These are phyloP conservation scores for Speleostelium caveatum DNA, from an alignment of 78 protist genomes.

Conservation along the genomic window DNA sequence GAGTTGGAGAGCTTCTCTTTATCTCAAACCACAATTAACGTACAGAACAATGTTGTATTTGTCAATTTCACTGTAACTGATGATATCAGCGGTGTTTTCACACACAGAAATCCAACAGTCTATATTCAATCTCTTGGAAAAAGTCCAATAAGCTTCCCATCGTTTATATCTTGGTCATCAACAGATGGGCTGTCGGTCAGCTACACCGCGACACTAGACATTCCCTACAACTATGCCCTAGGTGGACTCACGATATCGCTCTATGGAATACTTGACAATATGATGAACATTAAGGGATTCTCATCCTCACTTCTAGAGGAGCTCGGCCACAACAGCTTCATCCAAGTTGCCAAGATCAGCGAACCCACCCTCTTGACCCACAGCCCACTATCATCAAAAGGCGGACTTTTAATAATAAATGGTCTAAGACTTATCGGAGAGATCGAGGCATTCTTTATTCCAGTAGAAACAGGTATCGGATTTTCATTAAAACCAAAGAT, in stretches of 20 bases:
- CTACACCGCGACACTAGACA: background rate
- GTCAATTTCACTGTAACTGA: background rate
- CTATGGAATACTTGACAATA: background rate
- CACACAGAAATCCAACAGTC: background rate
- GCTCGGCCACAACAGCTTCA: background rate
- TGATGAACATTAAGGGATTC: background rate
- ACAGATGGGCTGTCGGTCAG: background rate
- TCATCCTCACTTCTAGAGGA: background rate
- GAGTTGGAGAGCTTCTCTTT: background rate
- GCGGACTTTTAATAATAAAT: background rate
- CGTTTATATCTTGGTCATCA: background rate
- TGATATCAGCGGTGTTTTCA: background rate
- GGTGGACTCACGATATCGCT: background rate
- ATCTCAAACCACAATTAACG: background rate
- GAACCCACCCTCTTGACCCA: background rate
- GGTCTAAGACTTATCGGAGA: background rate
- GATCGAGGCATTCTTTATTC: background rate
- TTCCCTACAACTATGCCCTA: background rate
- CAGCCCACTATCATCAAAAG: background rate
- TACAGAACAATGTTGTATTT: background rate
- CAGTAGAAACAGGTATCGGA: background rate
- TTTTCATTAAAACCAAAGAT: background rate
- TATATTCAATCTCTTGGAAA: too few species aligned
- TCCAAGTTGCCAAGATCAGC: background rate
- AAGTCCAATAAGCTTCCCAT: background rate